Evolutionary conservation across 75 land plant species (phyloP), one percentile per base, ranked within the genome.

Genomic region (Adiantum capillusveneris): DNA sequence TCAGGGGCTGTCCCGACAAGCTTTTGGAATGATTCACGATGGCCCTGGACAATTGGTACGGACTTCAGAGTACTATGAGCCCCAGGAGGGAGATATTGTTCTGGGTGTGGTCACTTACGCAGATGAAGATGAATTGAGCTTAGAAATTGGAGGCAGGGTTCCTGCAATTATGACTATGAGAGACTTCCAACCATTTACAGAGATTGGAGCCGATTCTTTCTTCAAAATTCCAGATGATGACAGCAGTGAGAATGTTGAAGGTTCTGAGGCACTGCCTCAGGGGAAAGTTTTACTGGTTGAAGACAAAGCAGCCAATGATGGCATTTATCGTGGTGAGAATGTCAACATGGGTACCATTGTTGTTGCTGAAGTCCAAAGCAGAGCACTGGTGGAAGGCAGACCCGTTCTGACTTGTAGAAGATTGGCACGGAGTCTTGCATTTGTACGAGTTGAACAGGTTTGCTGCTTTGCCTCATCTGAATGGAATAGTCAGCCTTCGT

Each of bases 121-220:
- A 25, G 24, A 53, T 53, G 55, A 22, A 19, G 25, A 22, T 24
- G 28, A 53, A 25, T 27, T 53, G 3, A 24, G 24, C 5, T 27
- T 53, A 53, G 55, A 53, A 3, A 53, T 53, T 1, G 55, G 55
- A 19, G 55, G 27, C 7, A 13, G 24, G 28, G 25, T 24, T 12
- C 55, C 25, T 1, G 55, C 28, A 1, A 2, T 53, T 13, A 22
- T 53, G 55, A 11, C 55, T 25, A 19, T 53, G 25, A 53, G 55
- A 27, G 55, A 53, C 9, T 53, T 53, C 55, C 55, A 53, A 26
- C 25, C 55, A 24, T 53, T 53, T 12, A 18, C 55, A 53, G 16
- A 24, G 55, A 53, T 24, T 26, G 25, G 13, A 5, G 28, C 18
- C 1, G 24, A 25, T 53, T 11, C 28, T 6, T 53, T 53, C 28